Evolutionary conservation across 2,329 filamentous ascomycete genomes (phyloP), one percentile per base, ranked within the genome.

Genomic region (Cercospora sesami): DNA sequence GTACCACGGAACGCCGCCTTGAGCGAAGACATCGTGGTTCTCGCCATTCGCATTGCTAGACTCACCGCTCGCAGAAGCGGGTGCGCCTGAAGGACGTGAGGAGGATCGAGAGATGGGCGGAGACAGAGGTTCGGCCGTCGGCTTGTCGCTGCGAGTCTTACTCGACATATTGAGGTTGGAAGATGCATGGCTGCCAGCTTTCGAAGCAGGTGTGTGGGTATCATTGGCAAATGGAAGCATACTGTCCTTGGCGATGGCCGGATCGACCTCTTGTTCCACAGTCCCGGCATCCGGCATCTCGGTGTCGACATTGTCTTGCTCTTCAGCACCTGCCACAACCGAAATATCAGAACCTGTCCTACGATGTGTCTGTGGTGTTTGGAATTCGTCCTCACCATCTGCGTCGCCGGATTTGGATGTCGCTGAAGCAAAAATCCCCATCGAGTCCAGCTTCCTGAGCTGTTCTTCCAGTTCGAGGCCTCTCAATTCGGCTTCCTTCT

Each of bases 1-100:
- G 79, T 96, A 97, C 93, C 93, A 97, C 7, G 92, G 88, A 12
- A 96, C 84, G 36, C 94, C 94, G 67, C 94, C 94, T 60, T 90
- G 85, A 2, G 86, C 86, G 63, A 78, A 75, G 36, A 76, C 70
- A 63, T 79, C 74, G 23, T 74, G 69, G 55, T 86, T 84, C 65
- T 80, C 79, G 14, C 63, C 61, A 9, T 67, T 21, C 5, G 45
- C 39, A 33, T 65, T 69, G 63, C 63, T 66, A 12, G 61, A 69
- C 7, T 69, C 71, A 23, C 60, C 68, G 48, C 66, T 72, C 16
- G 60, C 69, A 28, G 69, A 73, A n/a, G 51, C 55, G 5, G 51
- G 53, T 16, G 23, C 64, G 31, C 68, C 68, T 23, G 68, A 68
- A 8, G 68, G 72, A 7, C 63, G 64, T 5, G 66, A 71, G 12